A percentile compares a stretch with the other conserved stretches of the same genome.
These are phyloP conservation scores for Emericellopsis atlantica DNA, from an alignment of 2,329 filamentous ascomycete species.

Conservation along the genomic window DNA sequence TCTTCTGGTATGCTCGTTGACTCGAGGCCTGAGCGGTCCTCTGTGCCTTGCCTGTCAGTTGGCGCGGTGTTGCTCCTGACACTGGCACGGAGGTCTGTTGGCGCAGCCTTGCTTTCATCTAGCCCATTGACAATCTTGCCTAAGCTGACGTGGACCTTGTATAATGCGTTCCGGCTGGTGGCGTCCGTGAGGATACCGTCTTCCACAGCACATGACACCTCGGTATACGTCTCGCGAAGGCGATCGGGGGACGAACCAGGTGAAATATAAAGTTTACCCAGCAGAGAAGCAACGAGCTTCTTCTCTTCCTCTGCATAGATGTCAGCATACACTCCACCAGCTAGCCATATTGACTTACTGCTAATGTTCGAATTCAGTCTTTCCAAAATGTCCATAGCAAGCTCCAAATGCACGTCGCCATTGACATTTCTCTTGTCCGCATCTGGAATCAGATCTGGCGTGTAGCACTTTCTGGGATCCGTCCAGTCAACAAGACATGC, in stretches of 20 bases:
- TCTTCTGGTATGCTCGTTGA: conserved; percentile 26
- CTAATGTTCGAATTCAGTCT: conserved; percentile 53
- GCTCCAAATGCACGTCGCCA: conserved; percentile 67
- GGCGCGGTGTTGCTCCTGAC: background rate
- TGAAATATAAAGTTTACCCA: conserved; percentile 73
- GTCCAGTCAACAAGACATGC: conserved; percentile 90
- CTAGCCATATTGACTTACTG: conserved; percentile 38
- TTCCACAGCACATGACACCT: conserved; percentile 50
- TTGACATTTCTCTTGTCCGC: conserved; percentile 52
- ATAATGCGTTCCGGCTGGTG: conserved; percentile 49
- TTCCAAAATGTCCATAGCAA: conserved; percentile 68
- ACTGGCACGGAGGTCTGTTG: conserved; percentile 6
- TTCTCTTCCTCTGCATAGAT: conserved; percentile 61
- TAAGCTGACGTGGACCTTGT: conserved; percentile 54
- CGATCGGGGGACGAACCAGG: conserved; percentile 49
- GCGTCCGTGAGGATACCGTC: conserved; percentile 46
- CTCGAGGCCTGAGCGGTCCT: conserved; percentile 27
- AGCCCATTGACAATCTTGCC: conserved; percentile 55
- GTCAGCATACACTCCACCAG: conserved; percentile 1
- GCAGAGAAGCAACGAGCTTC: conserved; percentile 64
- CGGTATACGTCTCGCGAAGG: conserved; percentile 42
- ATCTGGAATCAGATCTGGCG: conserved; percentile 34
- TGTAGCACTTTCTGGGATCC: conserved; percentile 70
- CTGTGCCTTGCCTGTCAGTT: conserved; percentile 14
- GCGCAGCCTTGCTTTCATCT: conserved; percentile 26